Evolutionary conservation across 495 filamentous ascomycete genomes (phyloP).

Genomic region (Aspergillus biplanus): DNA sequence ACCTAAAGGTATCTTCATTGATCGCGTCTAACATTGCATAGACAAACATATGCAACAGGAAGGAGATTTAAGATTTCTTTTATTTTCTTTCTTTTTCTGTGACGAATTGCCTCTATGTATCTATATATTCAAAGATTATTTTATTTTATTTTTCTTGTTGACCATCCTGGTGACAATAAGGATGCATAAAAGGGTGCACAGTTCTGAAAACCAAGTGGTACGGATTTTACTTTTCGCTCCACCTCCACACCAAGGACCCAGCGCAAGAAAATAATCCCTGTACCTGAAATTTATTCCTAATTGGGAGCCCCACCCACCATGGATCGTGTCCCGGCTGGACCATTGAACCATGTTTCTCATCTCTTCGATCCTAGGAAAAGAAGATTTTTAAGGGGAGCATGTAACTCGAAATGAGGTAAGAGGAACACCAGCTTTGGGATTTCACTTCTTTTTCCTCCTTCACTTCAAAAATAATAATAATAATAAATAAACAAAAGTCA

Average conservation of each 20-base stretch:
- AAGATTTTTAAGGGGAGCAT: constrained; percentile 3
- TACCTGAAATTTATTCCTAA: constrained; percentile 16
- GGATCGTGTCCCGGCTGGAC: constrained; percentile 1
- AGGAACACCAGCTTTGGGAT: not conserved
- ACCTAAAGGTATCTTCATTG: no score
- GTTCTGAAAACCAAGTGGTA: not conserved
- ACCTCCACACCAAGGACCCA: constrained; percentile 23
- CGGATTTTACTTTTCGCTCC: constrained; percentile 14
- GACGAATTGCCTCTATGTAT: not conserved
- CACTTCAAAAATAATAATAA: not conserved
- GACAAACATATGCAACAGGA: constrained; percentile 16
- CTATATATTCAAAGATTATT: not conserved
- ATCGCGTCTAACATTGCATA: constrained; percentile 2
- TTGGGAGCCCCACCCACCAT: constrained; percentile 2
- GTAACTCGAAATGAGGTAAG: not conserved
- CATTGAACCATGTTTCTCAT: constrained; percentile 20
- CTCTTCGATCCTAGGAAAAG: constrained; percentile 1
- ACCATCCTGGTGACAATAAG: not conserved
- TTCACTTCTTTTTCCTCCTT: not conserved
- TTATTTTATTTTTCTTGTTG: not conserved
- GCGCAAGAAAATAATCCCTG: constrained; percentile 19
- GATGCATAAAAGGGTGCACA: not conserved
- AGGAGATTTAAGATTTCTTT: not conserved
- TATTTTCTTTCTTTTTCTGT: not conserved
- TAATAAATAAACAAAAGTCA: no score